Evolutionary conservation across 1,284 basidiomycete genomes (phyloP), one percentile per base, ranked within the genome.

Genomic region (Cerrena zonata): DNA sequence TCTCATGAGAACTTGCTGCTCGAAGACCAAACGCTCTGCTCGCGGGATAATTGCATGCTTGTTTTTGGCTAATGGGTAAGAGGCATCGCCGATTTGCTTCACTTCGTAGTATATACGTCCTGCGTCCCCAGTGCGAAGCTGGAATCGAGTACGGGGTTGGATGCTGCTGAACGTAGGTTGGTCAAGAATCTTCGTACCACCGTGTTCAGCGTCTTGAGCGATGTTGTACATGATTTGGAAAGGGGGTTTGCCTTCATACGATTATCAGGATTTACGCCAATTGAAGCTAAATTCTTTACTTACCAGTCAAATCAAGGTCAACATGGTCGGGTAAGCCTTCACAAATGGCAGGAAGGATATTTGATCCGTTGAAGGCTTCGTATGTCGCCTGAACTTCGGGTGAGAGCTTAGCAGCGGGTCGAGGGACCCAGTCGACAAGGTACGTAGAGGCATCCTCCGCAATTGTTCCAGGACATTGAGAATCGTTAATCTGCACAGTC

Each of bases 61-160:
- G 66, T 82, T 78, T 58, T 82, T 81, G 13, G 76, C 74, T 30
- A 87, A 73, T 5, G 88, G 84, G 68, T 96, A 98, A n/a, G 88
- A 80, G 0, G 84, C 76, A 65, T 99, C 95, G 7, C 87, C 88
- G 19, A 98, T 80, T 60, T 89, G 86, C 56, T 87, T 84, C 56
- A 99, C 85, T 63, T 91, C 86, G 66, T 98, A 98, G 61, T 81
- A 86, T 63, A 94, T 89, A 50, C 83, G 78, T 2, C 94, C 94
- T 1, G 91, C 77, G 34, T 79, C 78, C 0, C 82, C 79, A 0
- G 90, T 94, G 51, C 84, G 84, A 22, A 98, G 77, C 57, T 94
- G 90, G 64, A 97, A 84, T 30, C 91, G 80, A 5, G 90, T 89
- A 19, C 77, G 79, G 13, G 82, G 75, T 63, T 94, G 89, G 21